These are phyloP conservation scores for Pezicula carpinea DNA, from an alignment of 2,329 filamentous ascomycete genomes.

Conservation along the genomic window DNA sequence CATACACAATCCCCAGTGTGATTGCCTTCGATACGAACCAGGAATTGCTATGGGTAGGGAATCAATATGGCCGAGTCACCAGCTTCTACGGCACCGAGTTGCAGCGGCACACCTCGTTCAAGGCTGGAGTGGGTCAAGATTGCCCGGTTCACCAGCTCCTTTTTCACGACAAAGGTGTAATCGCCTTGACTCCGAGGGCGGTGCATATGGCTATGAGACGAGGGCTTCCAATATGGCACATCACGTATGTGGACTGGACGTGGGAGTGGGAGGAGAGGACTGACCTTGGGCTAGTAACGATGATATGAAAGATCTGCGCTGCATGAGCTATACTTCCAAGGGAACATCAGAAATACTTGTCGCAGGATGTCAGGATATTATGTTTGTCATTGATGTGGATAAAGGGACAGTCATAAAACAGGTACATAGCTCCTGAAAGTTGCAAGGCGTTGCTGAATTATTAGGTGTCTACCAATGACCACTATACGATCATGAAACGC, in stretches of 20 bases:
- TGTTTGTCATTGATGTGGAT: constrained; percentile 70
- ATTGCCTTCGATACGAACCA: constrained; percentile 85
- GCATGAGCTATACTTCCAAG: constrained; percentile 93
- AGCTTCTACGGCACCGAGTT: constrained; percentile 86
- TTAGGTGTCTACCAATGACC: constrained; percentile 64
- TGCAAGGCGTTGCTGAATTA: constrained; percentile 25
- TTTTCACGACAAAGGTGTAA: constrained; percentile 84
- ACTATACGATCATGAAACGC: constrained; percentile 90
- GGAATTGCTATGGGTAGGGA: constrained; percentile 90
- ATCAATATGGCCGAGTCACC: constrained; percentile 78
- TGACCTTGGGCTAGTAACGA: constrained; percentile 45
- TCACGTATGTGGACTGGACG: constrained; percentile 48
- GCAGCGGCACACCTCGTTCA: constrained; percentile 85
- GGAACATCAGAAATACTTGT: constrained; percentile 79
- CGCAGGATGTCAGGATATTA: constrained; percentile 78
- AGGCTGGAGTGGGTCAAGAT: constrained; percentile 60
- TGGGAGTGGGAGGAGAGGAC: constrained; percentile 5
- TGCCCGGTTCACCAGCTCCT: constrained; percentile 75
- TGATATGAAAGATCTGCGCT: constrained; percentile 81
- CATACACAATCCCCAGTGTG: constrained; percentile 68
- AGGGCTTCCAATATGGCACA: constrained; percentile 83
- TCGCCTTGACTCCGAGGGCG: constrained; percentile 77
- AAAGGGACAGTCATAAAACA: constrained; percentile 70
- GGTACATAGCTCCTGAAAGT: constrained; percentile 32
- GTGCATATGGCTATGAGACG: constrained; percentile 84